A percentile compares a stretch with the other conserved stretches of the same genome.
Conservation (phyloP, 2,329 filamentous ascomycete genomes). For the Fusarium clavum region DNA sequence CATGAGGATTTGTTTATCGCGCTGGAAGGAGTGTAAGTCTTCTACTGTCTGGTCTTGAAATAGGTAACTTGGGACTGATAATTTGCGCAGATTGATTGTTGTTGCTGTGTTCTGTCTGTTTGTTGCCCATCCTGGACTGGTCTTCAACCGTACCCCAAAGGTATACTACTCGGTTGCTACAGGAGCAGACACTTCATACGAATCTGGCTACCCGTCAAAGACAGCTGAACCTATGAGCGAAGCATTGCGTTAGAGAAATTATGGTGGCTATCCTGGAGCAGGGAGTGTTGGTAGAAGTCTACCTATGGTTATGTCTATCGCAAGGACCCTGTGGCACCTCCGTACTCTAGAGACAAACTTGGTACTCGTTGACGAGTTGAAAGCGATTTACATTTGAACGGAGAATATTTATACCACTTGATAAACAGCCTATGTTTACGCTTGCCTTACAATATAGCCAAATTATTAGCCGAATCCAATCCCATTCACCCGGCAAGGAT, state of each 20-base stretch:
- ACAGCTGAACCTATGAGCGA: not conserved
- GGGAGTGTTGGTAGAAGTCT: not conserved
- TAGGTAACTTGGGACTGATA: not conserved
- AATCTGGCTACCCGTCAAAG: not conserved
- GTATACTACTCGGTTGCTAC: slow-evolving; percentile 8
- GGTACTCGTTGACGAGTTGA: not conserved
- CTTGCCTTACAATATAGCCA: rapidly evolving
- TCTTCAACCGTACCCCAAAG: not conserved
- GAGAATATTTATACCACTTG: not conserved
- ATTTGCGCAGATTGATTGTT: slow-evolving; percentile 18
- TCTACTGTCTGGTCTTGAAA: not conserved
- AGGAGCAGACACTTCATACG: not conserved
- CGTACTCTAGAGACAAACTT: not conserved
- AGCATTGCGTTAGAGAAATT: not conserved
- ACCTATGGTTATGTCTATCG: not conserved
- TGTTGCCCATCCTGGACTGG: slow-evolving; percentile 17
- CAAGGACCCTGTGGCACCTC: rapidly evolving
- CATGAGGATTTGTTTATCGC: slow-evolving; percentile 58
- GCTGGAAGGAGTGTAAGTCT: slow-evolving; percentile 54
- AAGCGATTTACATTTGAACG: not conserved
- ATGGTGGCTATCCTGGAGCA: not conserved
- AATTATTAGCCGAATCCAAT: not conserved
- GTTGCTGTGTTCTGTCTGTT: slow-evolving; percentile 25
- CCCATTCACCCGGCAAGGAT: not conserved
- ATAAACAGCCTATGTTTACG: rapidly evolving